A percentile compares a stretch with the other conserved stretches of the same genome.
Evolutionary conservation across 495 filamentous ascomycete genomes (phyloP).

Genomic region (Pyrenula massariospora): DNA sequence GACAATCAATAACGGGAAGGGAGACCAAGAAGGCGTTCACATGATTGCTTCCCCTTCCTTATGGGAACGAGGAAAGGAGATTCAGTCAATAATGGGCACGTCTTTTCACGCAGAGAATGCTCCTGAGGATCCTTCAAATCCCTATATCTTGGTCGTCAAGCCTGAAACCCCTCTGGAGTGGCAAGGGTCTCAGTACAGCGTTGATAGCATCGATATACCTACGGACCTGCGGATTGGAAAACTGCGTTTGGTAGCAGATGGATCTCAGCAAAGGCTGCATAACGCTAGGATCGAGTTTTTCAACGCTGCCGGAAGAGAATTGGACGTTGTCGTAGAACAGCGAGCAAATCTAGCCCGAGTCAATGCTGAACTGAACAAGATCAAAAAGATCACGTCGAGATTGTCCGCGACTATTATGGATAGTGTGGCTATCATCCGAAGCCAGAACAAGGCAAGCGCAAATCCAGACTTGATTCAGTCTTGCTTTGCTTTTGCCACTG

Average conservation of each 20-base stretch:
- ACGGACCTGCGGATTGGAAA: slow-evolving; percentile 80
- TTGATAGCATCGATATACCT: slow-evolving; percentile 61
- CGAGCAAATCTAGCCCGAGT: slow-evolving; percentile 88
- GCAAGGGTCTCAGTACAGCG: slow-evolving; percentile 65
- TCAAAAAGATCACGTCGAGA: slow-evolving; percentile 91
- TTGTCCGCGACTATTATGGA: slow-evolving; percentile 99
- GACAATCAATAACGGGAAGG: slow-evolving; percentile 41
- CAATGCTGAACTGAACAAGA: slow-evolving; percentile 82
- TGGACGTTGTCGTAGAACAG: slow-evolving; percentile 83
- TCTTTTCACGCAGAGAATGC: slow-evolving; percentile 70
- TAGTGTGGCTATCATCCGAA: slow-evolving; percentile 82
- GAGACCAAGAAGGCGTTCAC: slow-evolving; percentile 63
- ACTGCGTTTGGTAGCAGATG: slow-evolving; percentile 80
- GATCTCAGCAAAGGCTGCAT: slow-evolving; percentile 64
- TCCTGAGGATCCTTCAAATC: slow-evolving; percentile 55
- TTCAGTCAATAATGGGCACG: slow-evolving; percentile 74
- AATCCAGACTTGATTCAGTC: slow-evolving; percentile 95
- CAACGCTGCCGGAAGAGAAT: slow-evolving; percentile 63
- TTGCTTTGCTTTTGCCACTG: slow-evolving; percentile 97
- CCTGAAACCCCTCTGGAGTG: slow-evolving; percentile 71
- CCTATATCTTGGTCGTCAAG: slow-evolving; percentile 75
- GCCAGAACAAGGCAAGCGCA: slow-evolving; percentile 71
- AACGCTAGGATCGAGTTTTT: slow-evolving; percentile 68
- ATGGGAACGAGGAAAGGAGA: slow-evolving; percentile 60
- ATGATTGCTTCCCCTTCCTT: slow-evolving; percentile 77